Percentiles rank a stretch among this genome's conserved stretches.
Conservation (phyloP, 176 grass and related monocot genomes). For the Ensete ventricosum region DNA sequence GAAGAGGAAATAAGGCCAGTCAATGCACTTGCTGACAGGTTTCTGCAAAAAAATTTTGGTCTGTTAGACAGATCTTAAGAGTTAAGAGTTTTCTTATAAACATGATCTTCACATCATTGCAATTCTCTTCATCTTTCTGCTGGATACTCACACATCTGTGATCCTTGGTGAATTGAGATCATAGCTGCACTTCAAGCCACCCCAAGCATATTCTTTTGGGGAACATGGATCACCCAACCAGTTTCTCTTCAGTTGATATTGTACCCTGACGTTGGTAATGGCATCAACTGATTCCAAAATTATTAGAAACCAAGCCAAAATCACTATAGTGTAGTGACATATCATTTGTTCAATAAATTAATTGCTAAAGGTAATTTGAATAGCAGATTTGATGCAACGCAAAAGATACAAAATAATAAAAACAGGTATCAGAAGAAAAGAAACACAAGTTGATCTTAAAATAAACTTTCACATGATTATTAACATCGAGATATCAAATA, state of each 20-base stretch:
- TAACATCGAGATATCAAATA: no score
- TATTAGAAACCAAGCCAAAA: not conserved
- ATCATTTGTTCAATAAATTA: not conserved
- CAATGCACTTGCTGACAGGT: conserved; percentile 35
- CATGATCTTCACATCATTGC: not conserved
- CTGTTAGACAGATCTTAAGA: not conserved
- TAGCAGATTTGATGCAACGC: no score
- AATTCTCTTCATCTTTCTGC: not conserved
- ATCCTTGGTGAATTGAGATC: conserved; percentile 32
- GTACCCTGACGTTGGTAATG: conserved; percentile 36
- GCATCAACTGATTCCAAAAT: conserved; percentile 40
- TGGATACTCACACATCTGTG: conserved; percentile 35
- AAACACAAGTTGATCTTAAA: no score
- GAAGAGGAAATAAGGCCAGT: conserved; percentile 29
- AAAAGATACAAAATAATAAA: no score
- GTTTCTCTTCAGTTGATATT: conserved; percentile 33
- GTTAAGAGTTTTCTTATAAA: not conserved
- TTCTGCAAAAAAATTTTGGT: conserved; percentile 27
- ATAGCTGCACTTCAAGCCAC: conserved; percentile 46
- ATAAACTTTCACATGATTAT: no score
- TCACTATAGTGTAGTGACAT: not conserved
- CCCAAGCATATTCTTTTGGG: conserved; percentile 41
- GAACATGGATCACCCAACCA: conserved; percentile 59
- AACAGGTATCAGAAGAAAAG: no score
- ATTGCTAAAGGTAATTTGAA: no score